Evolutionary conservation across 768 basidiomycete species (phyloP).

Genomic region (Suillus variegatus): DNA sequence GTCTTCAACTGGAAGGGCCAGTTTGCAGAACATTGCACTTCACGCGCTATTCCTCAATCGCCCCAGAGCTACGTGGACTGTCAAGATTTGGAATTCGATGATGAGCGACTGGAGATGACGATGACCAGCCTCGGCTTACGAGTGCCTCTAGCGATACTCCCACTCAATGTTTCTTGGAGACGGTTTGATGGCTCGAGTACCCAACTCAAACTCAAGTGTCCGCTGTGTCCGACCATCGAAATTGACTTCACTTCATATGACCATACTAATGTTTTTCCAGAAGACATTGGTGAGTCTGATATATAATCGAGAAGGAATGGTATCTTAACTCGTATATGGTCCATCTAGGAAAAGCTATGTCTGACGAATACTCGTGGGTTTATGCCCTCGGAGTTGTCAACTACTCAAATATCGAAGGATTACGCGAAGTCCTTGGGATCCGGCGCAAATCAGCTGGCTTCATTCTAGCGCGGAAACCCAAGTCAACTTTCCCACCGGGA

Average conservation of each 20-base stretch:
- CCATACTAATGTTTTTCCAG: background rate
- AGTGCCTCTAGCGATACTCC: background rate
- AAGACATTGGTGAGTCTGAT: background rate
- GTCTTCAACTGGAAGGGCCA: conserved; percentile 10
- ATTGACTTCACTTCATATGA: background rate
- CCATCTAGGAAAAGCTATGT: background rate
- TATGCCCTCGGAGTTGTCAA: background rate
- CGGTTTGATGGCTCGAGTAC: background rate
- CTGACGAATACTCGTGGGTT: background rate
- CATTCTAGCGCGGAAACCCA: background rate
- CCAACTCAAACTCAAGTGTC: background rate
- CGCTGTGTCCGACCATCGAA: background rate
- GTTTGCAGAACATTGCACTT: background rate
- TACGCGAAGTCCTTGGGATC: background rate
- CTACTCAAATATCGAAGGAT: background rate
- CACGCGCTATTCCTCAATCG: background rate
- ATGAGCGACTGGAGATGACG: background rate
- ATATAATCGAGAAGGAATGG: background rate
- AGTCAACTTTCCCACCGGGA: background rate
- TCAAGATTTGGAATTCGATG: background rate
- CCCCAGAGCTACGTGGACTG: background rate
- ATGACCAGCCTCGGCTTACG: conserved; percentile 3
- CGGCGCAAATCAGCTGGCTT: background rate
- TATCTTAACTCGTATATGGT: background rate
- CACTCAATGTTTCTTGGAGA: background rate